Base-by-base conservation (phyloP, 106 monocot genomes). In the Dactylorhiza incarnata region DNA sequence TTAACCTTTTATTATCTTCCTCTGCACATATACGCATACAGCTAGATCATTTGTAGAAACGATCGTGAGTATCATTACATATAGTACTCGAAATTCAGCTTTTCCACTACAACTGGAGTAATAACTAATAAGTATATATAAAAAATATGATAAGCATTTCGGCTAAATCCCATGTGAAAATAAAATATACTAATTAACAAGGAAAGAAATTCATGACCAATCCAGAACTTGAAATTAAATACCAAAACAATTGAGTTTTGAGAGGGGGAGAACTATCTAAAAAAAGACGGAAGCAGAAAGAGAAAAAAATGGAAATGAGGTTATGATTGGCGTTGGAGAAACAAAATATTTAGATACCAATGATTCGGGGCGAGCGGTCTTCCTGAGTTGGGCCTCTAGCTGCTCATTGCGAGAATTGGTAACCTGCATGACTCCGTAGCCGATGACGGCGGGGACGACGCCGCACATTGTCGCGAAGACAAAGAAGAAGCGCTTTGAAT, bases 401-500 rank as follows among this genome's bases (percentile, higher is more conserved):
- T 90, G 83, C 23, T 94, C 91, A 88, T 83, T 86, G 82, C 89
- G 81, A 79, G 97, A 91, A 84, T 70, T 89, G 76, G 97, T 99
- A 67, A 83, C 5, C 74, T 86, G 81, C 97, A 99, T 99, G 37
- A 99, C 91, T 76, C 89, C 76, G 80, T 87, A 88, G 22, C 97
- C 97, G 73, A 99, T 73, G 44, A 91, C 81, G 48, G 84, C 89
- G n/a, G 97, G 97, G 65, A 99, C 62, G 8, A 99, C 80, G 14
- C 94, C 94, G 83, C 97, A 99, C 29, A 91, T 24, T 11, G 87
- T 78, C 14, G 97, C 94, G 78, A 99, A 99, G 11, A 86, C 74
- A 48, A 94, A 61, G 89, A 99, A 99, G 89, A 99, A 97, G 73
- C 85, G 86, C 63, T 87, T 89, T 6, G 97, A 99, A 52, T 99